These are phyloP conservation scores for Mycena citricolor DNA, from an alignment of 1,284 basidiomycete species.

Conservation along the genomic window DNA sequence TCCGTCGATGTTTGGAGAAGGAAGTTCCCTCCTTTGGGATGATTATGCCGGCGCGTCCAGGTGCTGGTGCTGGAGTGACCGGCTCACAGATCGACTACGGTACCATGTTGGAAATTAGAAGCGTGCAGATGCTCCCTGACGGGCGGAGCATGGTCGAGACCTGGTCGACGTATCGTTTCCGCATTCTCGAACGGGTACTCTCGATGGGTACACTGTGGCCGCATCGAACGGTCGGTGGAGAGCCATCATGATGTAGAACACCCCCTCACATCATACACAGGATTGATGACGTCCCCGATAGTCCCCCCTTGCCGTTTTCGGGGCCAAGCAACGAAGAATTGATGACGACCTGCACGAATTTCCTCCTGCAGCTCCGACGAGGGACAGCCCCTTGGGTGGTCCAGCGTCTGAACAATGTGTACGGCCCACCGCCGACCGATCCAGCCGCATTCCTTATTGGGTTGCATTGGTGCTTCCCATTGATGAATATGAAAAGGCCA, in stretches of 20 bases:
- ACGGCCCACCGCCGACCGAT: slow-evolving; percentile 61
- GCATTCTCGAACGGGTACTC: slow-evolving; percentile 77
- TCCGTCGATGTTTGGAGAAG: slow-evolving; percentile 84
- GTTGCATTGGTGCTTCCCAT: slow-evolving; percentile 93
- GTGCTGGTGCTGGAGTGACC: slow-evolving; percentile 25
- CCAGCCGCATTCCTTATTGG: slow-evolving; percentile 83
- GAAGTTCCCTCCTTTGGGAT: slow-evolving; percentile 83
- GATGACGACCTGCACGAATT: slow-evolving; percentile 74
- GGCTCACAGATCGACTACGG: slow-evolving; percentile 74
- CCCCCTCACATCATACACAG: slow-evolving; percentile 1
- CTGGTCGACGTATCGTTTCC: slow-evolving; percentile 67
- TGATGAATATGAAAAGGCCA: slow-evolving; percentile 91
- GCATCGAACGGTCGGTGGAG: slow-evolving; percentile 65
- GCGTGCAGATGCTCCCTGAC: slow-evolving; percentile 85
- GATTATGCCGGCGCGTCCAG: slow-evolving; percentile 56
- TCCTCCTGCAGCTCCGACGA: slow-evolving; percentile 76
- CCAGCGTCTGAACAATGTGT: slow-evolving; percentile 77
- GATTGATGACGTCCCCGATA: slow-evolving; percentile 22
- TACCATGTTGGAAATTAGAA: slow-evolving; percentile 89
- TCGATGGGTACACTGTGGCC: slow-evolving; percentile 91
- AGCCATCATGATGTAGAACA: too few species aligned
- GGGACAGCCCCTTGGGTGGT: slow-evolving; percentile 91
- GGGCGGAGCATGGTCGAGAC: slow-evolving; percentile 72
- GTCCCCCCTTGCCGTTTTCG: slow-evolving; percentile 20
- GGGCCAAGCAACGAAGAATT: slow-evolving; percentile 64